Evolutionary conservation across 169 alveolate species (phyloP).

Genomic region (Perkinsus marinus): DNA sequence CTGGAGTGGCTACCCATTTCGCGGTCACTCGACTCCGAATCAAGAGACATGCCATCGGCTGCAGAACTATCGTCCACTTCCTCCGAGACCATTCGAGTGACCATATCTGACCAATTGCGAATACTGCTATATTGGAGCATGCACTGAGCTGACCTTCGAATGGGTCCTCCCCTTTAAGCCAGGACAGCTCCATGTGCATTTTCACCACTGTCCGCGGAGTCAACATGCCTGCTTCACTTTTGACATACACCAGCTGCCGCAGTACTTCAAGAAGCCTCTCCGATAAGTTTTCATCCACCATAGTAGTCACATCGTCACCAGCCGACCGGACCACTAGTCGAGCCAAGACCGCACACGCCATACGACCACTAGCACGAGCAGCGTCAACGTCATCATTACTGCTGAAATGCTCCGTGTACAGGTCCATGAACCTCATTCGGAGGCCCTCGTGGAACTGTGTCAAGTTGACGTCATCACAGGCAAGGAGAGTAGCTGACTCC

Average conservation of each 20-base stretch:
- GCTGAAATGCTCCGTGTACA: not conserved
- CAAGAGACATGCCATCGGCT: not conserved
- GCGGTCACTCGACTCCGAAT: not conserved
- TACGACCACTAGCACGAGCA: not conserved
- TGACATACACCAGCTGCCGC: not conserved
- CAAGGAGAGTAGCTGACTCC: not conserved
- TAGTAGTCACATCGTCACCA: not conserved
- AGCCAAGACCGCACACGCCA: not conserved
- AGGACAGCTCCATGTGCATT: not conserved
- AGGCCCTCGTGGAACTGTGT: not conserved
- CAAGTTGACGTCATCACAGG: not conserved
- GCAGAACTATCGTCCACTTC: not conserved
- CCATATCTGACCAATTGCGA: not conserved
- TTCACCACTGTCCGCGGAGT: not conserved
- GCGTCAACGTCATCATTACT: not conserved
- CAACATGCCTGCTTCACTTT: not conserved
- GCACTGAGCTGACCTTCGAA: not conserved
- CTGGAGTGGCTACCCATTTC: not conserved
- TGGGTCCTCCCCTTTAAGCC: not conserved
- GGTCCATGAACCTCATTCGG: not conserved
- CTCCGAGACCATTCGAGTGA: not conserved
- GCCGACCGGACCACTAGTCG: not conserved
- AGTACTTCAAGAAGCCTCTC: not conserved
- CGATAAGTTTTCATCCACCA: not conserved
- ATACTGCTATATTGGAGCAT: not conserved